A percentile compares a stretch with the other conserved stretches of the same genome.
Evolutionary conservation across 1,139 yeast genomes (phyloP).

Genomic region (Yamadazyma epiphylla): DNA sequence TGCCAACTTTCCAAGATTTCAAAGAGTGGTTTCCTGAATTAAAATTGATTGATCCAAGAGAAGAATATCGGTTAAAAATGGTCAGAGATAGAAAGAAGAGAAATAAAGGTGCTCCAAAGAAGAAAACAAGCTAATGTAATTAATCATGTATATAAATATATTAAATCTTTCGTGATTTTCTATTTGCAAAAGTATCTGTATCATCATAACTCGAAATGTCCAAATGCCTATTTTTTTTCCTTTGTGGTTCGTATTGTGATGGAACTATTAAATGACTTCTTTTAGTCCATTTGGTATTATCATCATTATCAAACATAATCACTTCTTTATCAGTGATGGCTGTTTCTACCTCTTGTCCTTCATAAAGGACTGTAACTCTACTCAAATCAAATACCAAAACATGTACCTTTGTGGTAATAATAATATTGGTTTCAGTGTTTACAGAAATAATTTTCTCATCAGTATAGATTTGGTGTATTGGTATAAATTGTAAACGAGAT

Average conservation of each 20-base stretch:
- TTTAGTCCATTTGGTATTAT: not conserved
- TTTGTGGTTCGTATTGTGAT: no score
- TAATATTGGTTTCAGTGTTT: constrained; percentile 2
- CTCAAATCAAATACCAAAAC: not conserved
- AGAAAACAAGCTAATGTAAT: constrained; percentile 33
- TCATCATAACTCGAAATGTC: constrained; percentile 17
- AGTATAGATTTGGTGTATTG: no score
- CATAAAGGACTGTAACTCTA: not conserved
- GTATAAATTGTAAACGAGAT: no score
- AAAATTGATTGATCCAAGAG: constrained; percentile 67
- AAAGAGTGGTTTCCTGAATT: constrained; percentile 56
- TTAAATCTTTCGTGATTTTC: constrained; percentile 10
- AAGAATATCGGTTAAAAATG: constrained; percentile 64
- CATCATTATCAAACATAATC: not conserved
- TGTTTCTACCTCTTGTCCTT: constrained; percentile 4
- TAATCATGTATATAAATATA: constrained; percentile 2
- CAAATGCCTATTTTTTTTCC: not conserved
- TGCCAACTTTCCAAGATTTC: constrained; percentile 61
- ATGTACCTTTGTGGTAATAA: not conserved
- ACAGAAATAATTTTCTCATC: no score
- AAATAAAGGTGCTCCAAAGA: constrained; percentile 92
- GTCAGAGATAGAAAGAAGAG: constrained; percentile 72
- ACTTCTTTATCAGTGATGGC: not conserved
- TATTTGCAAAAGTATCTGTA: constrained; percentile 27
- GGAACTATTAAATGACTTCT: no score